Base-by-base conservation (phyloP, 1,284 basidiomycete species). In the Trametes hirsuta region DNA sequence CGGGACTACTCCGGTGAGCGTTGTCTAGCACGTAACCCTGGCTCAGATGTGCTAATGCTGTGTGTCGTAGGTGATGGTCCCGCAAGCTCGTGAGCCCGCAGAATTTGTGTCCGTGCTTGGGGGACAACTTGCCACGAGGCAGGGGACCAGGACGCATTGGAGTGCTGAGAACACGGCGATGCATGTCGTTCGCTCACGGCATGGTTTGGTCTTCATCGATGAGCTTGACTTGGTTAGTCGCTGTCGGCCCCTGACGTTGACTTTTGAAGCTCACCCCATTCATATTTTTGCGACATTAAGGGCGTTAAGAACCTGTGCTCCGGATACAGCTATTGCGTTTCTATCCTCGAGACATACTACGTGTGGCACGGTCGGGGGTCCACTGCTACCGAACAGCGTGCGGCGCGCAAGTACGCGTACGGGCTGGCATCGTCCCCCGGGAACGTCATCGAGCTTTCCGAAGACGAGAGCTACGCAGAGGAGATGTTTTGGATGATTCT, bases 401-500 rank as follows among this genome's bases (percentile, higher is more conserved):
- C 84, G 4, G 88, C 89, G 0, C 64, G 83, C 12, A 72, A 76
- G 61, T 93, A 93, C 71, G 88, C 83, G 5, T 73, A 76, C 45
- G 73, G 71, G 5, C 74, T 92, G 34, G 74, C 76, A 0, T 65
- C 70, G 6, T 75, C 74, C 34, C 71, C 76, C 3, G 73, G 73
- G 3, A 72, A 71, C 11, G 73, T 85, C 22, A 72, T 83, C 8
- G 85, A 88, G 60, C 78, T 91, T 6, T 66, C 71, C 2, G 88
- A 93, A 68, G 84, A 84, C n/a, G 81, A 84, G 65, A 81, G 81
- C 53, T 81, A 82, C 25, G 74, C 80, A 25, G 87, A 91, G 56
- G 88, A 91, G 58, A 85, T 92, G 82, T 92, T 93, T 69, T 91
- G 91, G 88, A 86, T 90, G 84, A 82, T 90, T 47, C 77, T 93